Conservation (phyloP, 1,139 yeast species). For the Oligophagozyma castellii region DNA sequence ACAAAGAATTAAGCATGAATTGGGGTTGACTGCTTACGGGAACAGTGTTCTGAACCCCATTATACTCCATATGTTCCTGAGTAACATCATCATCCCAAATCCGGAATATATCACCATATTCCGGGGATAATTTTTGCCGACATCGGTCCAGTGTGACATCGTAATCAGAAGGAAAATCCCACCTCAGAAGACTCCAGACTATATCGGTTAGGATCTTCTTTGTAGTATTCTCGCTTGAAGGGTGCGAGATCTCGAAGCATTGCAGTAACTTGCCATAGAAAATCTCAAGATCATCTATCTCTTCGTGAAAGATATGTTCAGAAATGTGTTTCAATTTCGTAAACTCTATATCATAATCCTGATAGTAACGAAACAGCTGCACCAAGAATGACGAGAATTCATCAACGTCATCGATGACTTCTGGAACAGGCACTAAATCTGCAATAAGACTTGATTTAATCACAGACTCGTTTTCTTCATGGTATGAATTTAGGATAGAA, state of each 20-base stretch:
- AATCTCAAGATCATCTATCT: conserved; percentile 10
- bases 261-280: conserved; percentile 17
- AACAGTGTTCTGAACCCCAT: too few relatives aligned
- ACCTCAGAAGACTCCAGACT: conserved; percentile 9
- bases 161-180: conserved; percentile 6
- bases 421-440: not conserved
- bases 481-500: not conserved
- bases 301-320: conserved; percentile 11
- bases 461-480: not conserved
- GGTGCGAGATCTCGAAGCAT: conserved; percentile 17
- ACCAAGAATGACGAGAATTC: conserved; percentile 19
- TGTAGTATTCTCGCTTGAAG: conserved; percentile 8
- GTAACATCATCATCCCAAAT: conserved; percentile 4
- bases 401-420: conserved; percentile 3
- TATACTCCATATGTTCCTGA: too few relatives aligned
- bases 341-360: conserved; percentile 11
- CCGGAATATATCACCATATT: too few relatives aligned
- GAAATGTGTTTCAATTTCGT: conserved; percentile 8
- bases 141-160: conserved; percentile 4
- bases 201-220: conserved; percentile 12
- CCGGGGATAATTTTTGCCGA: conserved; percentile 6
- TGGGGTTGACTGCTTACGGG: conserved; percentile 10
- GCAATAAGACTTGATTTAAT: not conserved
- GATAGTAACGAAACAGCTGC: conserved; percentile 18
- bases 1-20: conserved; percentile 4